Conservation (phyloP, 768 basidiomycete species). For the Pleurotus citrinopileatus region DNA sequence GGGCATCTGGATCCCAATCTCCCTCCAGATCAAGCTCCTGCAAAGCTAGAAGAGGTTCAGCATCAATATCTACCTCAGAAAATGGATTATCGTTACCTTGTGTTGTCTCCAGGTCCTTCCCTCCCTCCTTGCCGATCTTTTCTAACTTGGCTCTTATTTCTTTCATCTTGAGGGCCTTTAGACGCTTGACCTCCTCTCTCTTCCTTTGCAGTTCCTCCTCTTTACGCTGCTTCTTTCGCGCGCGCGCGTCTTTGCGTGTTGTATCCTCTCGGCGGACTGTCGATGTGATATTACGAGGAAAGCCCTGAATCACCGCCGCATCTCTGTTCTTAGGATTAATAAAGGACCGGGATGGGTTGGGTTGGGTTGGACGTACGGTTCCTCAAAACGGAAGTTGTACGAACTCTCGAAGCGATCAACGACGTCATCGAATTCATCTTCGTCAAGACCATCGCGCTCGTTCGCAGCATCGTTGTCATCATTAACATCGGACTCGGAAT, state of each 20-base stretch:
- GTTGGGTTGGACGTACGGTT: constrained; percentile 61
- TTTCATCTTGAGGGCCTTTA: constrained; percentile 83
- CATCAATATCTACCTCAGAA: no score
- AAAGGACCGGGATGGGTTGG: constrained; percentile 10
- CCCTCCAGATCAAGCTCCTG: constrained; percentile 80
- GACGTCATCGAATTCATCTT: constrained; percentile 80
- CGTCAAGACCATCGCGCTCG: constrained; percentile 45
- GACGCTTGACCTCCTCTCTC: constrained; percentile 75
- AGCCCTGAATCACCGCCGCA: constrained; percentile 61
- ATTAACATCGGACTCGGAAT: constrained; percentile 20
- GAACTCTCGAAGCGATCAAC: constrained; percentile 92
- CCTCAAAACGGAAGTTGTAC: constrained; percentile 98
- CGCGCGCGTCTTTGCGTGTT: constrained; percentile 81
- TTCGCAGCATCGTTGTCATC: constrained; percentile 24
- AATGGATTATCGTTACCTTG: constrained; percentile 23
- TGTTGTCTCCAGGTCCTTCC: constrained; percentile 41
- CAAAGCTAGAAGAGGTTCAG: constrained; percentile 41
- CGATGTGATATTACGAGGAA: constrained; percentile 71
- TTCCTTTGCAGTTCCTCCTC: constrained; percentile 72
- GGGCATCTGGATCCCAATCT: constrained; percentile 87
- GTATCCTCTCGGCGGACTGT: constrained; percentile 71
- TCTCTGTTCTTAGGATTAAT: constrained; percentile 38
- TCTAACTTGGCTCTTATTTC: constrained; percentile 78
- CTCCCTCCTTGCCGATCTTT: constrained; percentile 68
- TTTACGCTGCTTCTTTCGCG: constrained; percentile 72